phyloP scores from a whole-genome alignment of 2,329 filamentous ascomycete species.

The Purpureocillium takamizusanense region DNA sequence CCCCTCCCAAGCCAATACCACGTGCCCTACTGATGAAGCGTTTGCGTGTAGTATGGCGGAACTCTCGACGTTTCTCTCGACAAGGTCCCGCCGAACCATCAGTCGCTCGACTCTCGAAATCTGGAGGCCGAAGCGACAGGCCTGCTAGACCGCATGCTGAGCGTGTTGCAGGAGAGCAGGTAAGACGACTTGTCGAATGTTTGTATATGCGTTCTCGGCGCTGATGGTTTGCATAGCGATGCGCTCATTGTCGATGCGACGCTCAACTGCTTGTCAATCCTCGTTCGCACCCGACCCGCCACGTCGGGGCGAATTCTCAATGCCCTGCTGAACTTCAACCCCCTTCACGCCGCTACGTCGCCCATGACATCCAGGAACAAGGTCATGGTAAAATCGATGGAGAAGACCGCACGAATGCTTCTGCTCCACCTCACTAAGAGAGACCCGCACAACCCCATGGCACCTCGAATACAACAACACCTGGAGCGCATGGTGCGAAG shows the following conservation, averaged over 20 bases:
- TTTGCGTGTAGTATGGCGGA: constrained; percentile 33
- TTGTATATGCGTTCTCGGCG: constrained; percentile 1
- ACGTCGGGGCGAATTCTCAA: constrained; percentile 80
- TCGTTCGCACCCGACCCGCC: constrained; percentile 73
- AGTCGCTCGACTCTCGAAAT: constrained; percentile 66
- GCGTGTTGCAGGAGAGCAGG: constrained; percentile 78
- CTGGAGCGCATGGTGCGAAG: constrained; percentile 74
- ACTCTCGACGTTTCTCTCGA: constrained; percentile 71
- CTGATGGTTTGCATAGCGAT: constrained; percentile 48
- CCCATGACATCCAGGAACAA: constrained; percentile 71
- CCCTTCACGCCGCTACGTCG: constrained; percentile 68
- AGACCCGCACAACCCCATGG: constrained; percentile 70
- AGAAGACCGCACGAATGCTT: constrained; percentile 80
- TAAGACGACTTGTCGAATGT: constrained; percentile 31
- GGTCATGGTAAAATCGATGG: constrained; percentile 85
- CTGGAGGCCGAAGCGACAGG: constrained; percentile 91
- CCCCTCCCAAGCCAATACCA: not conserved
- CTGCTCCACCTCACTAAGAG: constrained; percentile 79
- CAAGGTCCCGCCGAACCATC: constrained; percentile 75
- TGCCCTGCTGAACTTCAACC: constrained; percentile 84
- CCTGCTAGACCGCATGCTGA: constrained; percentile 78
- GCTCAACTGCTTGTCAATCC: constrained; percentile 73
- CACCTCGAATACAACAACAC: constrained; percentile 75
- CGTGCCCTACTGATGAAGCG: constrained; percentile 12
- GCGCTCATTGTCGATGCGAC: constrained; percentile 84